A percentile compares a stretch with the other conserved stretches of the same genome.
Evolutionary conservation across 2,329 filamentous ascomycete species (phyloP).

Genomic region (Trichoderma guizhouense): DNA sequence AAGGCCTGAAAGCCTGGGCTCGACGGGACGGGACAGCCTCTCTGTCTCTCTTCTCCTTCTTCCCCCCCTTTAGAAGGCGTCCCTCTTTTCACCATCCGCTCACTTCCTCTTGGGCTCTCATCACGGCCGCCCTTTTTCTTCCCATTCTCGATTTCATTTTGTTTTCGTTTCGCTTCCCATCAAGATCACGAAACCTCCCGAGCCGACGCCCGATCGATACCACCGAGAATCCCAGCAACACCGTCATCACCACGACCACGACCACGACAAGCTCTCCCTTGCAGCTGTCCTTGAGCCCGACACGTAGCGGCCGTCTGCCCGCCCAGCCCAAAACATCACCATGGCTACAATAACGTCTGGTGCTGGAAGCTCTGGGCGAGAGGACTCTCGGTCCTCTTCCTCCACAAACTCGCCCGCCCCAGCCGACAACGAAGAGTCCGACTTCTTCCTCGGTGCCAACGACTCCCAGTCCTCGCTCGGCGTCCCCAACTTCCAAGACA

Average conservation of each 20-base stretch:
- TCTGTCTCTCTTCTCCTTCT: neutral
- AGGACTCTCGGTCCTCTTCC: slow-evolving; percentile 59
- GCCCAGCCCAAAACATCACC: neutral
- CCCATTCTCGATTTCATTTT: neutral
- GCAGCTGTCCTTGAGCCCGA: neutral
- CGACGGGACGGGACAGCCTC: neutral
- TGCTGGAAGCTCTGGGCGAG: slow-evolving; percentile 36
- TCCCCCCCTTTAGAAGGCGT: neutral
- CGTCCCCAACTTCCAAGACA: slow-evolving; percentile 71
- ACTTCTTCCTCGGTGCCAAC: slow-evolving; percentile 85
- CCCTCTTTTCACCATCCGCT: slow-evolving; percentile 2
- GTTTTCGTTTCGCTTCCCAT: neutral
- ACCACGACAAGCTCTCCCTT: neutral
- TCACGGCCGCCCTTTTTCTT: neutral
- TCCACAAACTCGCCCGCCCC: slow-evolving; percentile 73
- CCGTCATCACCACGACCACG: neutral
- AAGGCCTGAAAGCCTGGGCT: neutral
- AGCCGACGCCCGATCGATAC: neutral
- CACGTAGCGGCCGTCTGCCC: slow-evolving; percentile 5
- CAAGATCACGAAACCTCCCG: neutral
- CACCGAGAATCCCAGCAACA: neutral
- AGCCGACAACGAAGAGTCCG: slow-evolving; percentile 84
- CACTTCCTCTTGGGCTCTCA: neutral
- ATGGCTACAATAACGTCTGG: slow-evolving; percentile 14
- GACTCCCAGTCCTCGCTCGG: slow-evolving; percentile 92